phyloP scores from a whole-genome alignment of 2,329 filamentous ascomycete species.

The Arthrobotrys sinensis region DNA sequence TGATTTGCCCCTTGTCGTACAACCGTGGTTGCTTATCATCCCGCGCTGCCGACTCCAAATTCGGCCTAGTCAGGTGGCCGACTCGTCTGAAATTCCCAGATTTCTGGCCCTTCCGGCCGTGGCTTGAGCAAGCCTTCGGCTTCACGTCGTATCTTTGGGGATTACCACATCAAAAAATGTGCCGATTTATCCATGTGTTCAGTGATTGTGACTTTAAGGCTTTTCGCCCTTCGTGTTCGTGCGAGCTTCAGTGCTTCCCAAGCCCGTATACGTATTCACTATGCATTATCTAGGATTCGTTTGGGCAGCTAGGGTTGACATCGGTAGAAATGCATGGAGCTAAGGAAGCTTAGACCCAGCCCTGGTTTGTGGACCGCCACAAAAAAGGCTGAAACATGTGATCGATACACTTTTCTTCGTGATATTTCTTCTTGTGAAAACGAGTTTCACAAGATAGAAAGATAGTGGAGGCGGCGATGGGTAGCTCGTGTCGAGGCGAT shows the following conservation, averaged over 20 bases:
- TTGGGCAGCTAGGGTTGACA: conserved; percentile 15
- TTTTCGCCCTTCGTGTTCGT: conserved; percentile 32
- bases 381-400: conserved; percentile 14
- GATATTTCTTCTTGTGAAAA: conserved; percentile 4
- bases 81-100: conserved; percentile 60
- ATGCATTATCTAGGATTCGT: conserved; percentile 9
- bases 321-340: conserved; percentile 37
- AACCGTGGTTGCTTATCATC: conserved; percentile 60
- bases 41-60: conserved; percentile 57
- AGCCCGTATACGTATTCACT: conserved; percentile 1
- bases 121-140: conserved; percentile 38
- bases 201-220: conserved; percentile 13
- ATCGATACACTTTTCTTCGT: background rate
- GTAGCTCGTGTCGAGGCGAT: conserved; percentile 21
- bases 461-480: background rate
- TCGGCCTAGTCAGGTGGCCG: conserved; percentile 60
- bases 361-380: conserved; percentile 16
- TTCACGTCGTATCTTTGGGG: conserved; percentile 32
- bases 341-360: conserved; percentile 48
- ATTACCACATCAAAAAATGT: conserved; percentile 53
- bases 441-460: background rate
- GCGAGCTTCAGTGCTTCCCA: background rate
- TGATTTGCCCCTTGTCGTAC: conserved; percentile 56
- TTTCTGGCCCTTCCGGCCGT: conserved; percentile 40
- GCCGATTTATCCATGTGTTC: conserved; percentile 45